Conservation (phyloP, 2,329 filamentous ascomycete genomes). For the Colletotrichum falcatum region DNA sequence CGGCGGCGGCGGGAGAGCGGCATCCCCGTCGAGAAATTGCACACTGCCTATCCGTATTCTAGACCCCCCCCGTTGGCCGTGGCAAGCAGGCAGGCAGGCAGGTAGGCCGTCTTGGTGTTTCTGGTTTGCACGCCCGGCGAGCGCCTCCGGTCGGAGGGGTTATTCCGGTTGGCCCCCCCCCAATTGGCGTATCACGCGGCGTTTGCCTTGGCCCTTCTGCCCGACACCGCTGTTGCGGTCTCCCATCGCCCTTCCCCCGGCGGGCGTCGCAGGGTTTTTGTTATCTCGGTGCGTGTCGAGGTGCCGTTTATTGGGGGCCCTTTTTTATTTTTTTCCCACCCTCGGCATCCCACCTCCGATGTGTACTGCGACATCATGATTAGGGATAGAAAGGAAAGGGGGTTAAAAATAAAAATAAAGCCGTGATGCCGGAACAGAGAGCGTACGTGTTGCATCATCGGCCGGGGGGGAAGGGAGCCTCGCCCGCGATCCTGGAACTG, state of each 20-base stretch:
- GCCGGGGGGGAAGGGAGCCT: constrained; percentile 9
- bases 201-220: background rate
- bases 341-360: background rate
- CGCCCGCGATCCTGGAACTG: constrained; percentile 4
- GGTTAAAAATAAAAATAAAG: too few relatives aligned
- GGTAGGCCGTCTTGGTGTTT: background rate
- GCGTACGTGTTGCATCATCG: constrained; percentile 26
- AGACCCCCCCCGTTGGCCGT: too few relatives aligned
- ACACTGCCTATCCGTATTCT: too few relatives aligned
- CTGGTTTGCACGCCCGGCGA: background rate
- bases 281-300: background rate
- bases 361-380: constrained; percentile 1
- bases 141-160: background rate
- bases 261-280: constrained; percentile 20
- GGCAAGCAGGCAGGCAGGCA: background rate
- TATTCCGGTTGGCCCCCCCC: background rate
- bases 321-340: too few relatives aligned
- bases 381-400: background rate
- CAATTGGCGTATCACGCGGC: background rate
- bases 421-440: background rate
- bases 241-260: background rate
- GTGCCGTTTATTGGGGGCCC: background rate
- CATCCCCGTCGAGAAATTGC: background rate
- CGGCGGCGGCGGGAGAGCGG: constrained; percentile 35
- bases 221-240: background rate